phyloP scores from a whole-genome alignment of 2,329 filamentous ascomycete genomes.

The Fusarium algeriense region DNA sequence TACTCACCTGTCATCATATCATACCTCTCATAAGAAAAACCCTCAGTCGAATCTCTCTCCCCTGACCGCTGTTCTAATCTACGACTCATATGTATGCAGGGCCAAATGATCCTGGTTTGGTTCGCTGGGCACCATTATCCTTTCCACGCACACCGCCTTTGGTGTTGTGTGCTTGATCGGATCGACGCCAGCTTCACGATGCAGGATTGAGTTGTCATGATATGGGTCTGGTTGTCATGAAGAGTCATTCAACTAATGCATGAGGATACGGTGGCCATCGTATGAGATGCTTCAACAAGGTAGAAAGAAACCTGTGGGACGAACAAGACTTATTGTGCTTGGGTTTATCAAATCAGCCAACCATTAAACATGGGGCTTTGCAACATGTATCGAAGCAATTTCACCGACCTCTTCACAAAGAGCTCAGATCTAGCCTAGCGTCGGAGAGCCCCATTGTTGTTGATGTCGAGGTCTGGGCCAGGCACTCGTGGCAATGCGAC shows the following conservation, averaged over 20 bases:
- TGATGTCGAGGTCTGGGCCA: constrained; percentile 29
- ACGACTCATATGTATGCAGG: constrained; percentile 19
- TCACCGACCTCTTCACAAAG: constrained; percentile 13
- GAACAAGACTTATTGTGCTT: not conserved
- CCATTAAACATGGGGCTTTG: not conserved
- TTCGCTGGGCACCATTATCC: constrained; percentile 15
- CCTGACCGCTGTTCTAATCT: constrained; percentile 35
- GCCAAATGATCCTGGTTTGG: constrained; percentile 28
- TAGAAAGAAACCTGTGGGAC: not conserved
- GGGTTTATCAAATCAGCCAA: not conserved
- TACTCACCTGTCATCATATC: not conserved
- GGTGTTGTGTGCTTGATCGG: constrained; percentile 10
- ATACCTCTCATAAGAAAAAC: not conserved
- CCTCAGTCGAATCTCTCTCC: not conserved
- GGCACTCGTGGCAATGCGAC: constrained; percentile 39
- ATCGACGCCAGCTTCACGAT: constrained; percentile 30
- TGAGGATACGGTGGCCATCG: constrained; percentile 18
- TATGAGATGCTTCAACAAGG: constrained; percentile 7
- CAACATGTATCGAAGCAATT: constrained; percentile 2
- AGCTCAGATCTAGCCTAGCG: not conserved
- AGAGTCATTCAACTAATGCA: constrained; percentile 11
- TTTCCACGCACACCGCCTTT: constrained; percentile 36
- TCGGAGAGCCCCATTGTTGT: constrained; percentile 16
- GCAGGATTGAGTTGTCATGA: constrained; percentile 30
- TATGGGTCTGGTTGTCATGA: constrained; percentile 19